Evolutionary conservation across 257 asterid species (phyloP).

Genomic region (Solanum corneliomulleri): DNA sequence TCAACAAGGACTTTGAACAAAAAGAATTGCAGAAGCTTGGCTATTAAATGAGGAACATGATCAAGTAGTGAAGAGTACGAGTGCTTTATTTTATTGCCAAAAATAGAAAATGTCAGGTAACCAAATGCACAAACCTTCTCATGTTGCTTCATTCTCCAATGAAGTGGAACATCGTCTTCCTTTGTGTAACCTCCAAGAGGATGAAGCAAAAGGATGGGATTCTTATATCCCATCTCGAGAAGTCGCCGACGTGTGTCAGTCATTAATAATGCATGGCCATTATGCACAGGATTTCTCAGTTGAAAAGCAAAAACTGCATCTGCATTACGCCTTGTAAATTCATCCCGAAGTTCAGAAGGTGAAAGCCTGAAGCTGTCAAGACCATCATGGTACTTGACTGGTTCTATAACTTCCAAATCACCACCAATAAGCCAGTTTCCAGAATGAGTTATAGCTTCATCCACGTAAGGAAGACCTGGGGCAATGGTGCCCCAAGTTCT

Average conservation of each 20-base stretch:
- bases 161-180: conserved; percentile 87
- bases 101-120: neutral
- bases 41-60: neutral
- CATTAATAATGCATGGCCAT: conserved; percentile 90
- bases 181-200: conserved; percentile 90
- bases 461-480: conserved; percentile 75
- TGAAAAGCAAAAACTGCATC: conserved; percentile 97
- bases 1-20: neutral
- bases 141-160: conserved; percentile 93
- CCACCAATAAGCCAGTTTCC: conserved; percentile 96
- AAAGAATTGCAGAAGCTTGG: neutral
- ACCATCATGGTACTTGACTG: conserved; percentile 59
- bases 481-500: conserved; percentile 94
- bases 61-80: neutral
- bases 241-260: conserved; percentile 82
- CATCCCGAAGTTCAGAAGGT: conserved; percentile 64
- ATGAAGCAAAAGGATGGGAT: conserved; percentile 73
- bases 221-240: conserved; percentile 81
- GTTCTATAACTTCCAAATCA: conserved; percentile 64
- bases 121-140: conserved; percentile 47
- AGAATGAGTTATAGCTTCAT: conserved; percentile 45
- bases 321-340: conserved; percentile 67
- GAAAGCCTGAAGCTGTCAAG: conserved; percentile 79
- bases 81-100: neutral
- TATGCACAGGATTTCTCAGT: conserved; percentile 91